These are phyloP conservation scores for Leccinum truebloodii DNA, from an alignment of 768 basidiomycete species.

Conservation along the genomic window DNA sequence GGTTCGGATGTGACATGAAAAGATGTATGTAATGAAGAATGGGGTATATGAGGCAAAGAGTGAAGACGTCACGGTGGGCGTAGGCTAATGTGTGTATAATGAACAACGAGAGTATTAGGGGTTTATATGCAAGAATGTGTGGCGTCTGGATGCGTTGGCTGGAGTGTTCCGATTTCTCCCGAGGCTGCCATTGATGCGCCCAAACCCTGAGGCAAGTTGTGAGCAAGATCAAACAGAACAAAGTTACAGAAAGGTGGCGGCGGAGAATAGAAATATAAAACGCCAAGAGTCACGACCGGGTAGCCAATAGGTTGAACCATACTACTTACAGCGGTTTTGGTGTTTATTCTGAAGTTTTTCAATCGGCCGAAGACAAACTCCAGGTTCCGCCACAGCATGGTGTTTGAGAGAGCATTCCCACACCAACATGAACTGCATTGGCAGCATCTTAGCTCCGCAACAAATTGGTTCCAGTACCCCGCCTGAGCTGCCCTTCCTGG, in stretches of 20 bases:
- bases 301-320: neutral
- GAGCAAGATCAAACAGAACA: neutral
- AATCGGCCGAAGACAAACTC: neutral
- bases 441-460: neutral
- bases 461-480: neutral
- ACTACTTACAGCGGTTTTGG: no score
- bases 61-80: neutral
- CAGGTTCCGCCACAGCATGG: constrained; percentile 5
- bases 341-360: no score
- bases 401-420: neutral
- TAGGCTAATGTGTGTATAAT: neutral
- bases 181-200: neutral
- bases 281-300: neutral
- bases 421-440: neutral
- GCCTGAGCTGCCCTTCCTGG: neutral
- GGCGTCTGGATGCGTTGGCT: neutral
- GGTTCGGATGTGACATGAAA: constrained; percentile 4
- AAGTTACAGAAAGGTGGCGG: neutral
- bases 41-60: neutral
- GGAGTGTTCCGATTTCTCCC: neutral
- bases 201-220: neutral
- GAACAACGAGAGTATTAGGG: neutral
- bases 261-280: neutral
- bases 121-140: neutral
- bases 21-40: neutral